Conservation (phyloP, 73 alveolate species). For the Paramecium biaurelia region DNA sequence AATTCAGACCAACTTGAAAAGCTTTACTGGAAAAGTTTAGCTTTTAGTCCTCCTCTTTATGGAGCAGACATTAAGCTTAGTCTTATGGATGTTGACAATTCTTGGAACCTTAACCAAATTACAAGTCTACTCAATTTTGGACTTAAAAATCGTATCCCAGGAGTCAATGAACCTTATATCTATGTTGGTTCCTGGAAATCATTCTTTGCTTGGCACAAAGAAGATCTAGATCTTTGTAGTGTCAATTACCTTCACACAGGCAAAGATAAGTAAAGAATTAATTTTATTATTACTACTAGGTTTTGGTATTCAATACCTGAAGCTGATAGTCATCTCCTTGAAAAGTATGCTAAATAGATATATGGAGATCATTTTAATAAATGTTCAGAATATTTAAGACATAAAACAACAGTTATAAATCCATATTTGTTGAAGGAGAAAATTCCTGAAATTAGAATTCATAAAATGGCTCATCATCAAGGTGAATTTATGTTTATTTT, state of each 20-base stretch:
- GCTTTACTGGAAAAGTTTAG: constrained; percentile 83
- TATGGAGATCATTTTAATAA: constrained; percentile 76
- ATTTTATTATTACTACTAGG: background rate
- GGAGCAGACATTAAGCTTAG: constrained; percentile 84
- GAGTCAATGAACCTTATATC: constrained; percentile 81
- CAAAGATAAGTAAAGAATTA: constrained; percentile 66
- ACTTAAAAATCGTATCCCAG: constrained; percentile 68
- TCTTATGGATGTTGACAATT: constrained; percentile 71
- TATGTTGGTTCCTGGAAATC: constrained; percentile 90
- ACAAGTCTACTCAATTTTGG: constrained; percentile 68
- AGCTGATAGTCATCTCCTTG: constrained; percentile 70
- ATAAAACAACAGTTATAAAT: constrained; percentile 77
- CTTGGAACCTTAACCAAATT: constrained; percentile 78
- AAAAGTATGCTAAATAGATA: constrained; percentile 62
- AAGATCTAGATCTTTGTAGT: constrained; percentile 84
- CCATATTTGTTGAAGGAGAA: constrained; percentile 69
- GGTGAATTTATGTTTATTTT: constrained; percentile 84
- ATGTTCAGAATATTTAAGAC: constrained; percentile 83
- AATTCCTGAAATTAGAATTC: constrained; percentile 68
- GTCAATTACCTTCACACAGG: constrained; percentile 83
- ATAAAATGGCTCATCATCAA: constrained; percentile 69
- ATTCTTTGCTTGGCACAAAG: constrained; percentile 93
- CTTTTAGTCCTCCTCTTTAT: constrained; percentile 84
- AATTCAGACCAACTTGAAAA: constrained; percentile 72
- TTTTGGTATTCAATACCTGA: constrained; percentile 84